Evolutionary conservation across 768 basidiomycete genomes (phyloP).

Genomic region (Psilocybe cubensis): DNA sequence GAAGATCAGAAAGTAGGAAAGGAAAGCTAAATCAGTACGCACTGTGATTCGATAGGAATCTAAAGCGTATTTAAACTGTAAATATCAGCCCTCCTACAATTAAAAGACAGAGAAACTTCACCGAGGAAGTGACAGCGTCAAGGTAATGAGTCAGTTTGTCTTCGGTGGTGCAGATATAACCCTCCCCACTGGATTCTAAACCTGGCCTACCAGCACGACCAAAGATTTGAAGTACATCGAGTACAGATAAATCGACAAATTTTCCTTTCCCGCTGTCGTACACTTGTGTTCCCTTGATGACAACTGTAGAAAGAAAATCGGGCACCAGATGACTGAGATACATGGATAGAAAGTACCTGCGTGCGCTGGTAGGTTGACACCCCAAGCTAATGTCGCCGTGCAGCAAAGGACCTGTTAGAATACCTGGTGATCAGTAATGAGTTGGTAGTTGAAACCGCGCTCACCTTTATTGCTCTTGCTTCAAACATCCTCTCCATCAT

Average conservation of each 20-base stretch:
- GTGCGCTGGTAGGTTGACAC: conserved; percentile 98
- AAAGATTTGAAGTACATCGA: conserved; percentile 97
- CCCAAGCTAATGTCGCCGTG: conserved; percentile 98
- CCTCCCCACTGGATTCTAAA: conserved; percentile 90
- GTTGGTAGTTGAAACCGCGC: neutral
- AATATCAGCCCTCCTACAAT: neutral
- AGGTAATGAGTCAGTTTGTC: conserved; percentile 94
- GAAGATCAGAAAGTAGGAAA: conserved; percentile 1
- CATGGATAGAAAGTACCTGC: conserved; percentile 67
- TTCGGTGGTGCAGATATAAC: conserved; percentile 93
- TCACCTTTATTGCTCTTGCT: conserved; percentile 87
- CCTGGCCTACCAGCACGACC: conserved; percentile 93
- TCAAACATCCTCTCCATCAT: conserved; percentile 96
- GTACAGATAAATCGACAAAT: conserved; percentile 89
- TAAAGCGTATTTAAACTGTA: conserved; percentile 31
- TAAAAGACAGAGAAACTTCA: conserved; percentile 29
- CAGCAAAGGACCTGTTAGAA: conserved; percentile 87
- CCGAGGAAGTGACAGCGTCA: conserved; percentile 86
- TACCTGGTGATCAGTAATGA: neutral
- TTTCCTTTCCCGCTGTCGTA: conserved; percentile 91
- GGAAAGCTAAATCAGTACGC: conserved; percentile 24
- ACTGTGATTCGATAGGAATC: conserved; percentile 98
- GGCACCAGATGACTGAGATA: neutral
- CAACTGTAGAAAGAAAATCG: conserved; percentile 47
- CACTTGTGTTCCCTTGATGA: conserved; percentile 97